Evolutionary conservation across 2,329 filamentous ascomycete genomes (phyloP), one percentile per base, ranked within the genome.

Genomic region (Chaetomium sp.): DNA sequence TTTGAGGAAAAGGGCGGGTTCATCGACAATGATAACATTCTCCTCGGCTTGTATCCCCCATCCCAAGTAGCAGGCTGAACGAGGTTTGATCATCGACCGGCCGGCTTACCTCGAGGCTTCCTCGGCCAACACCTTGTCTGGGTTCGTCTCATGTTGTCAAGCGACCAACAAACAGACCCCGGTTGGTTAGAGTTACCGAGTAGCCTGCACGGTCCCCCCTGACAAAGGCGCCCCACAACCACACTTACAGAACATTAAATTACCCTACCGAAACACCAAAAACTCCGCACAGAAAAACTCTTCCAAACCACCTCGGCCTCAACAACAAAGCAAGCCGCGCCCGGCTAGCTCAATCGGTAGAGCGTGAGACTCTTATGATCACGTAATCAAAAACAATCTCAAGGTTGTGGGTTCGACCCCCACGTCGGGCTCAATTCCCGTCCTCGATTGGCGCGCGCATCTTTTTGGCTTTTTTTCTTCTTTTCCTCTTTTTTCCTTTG

Each of bases 291-390:
- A 27, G 9, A 56, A 62, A 62, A 62, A 12, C 35, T 55, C 60
- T 54, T n/a, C 16, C 12, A 47, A 4, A 29, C 16, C 9, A 56
- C 45, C 23, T 25, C 42, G 21, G 27, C 27, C 7, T 29, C 60
- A 49, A 54, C 29, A 21, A 57, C 38, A 10, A 31, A 25, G 38
- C 50, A 56, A 86, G 85, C 87, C 86, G 47, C 49, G 81, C 82
- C 82, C 79, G 81, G 82, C 81, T 87, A 87, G 84, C 84, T 87
- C 84, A 87, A 86, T 87, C 83, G 83, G 84, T 88, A 89, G 86
- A 89, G 85, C 86, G 85, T 88, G 82, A 87, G 86, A 88, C 86
- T 88, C 86, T 85, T 84, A 84, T n/a, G n/a, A 23, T 47, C 45
- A 47, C 21, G n/a, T 47, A n/a, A 47, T 42, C 45, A 49, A 19